Conservation (phyloP, 2,329 filamentous ascomycete species). For the Plenodomus tracheiphilus region DNA sequence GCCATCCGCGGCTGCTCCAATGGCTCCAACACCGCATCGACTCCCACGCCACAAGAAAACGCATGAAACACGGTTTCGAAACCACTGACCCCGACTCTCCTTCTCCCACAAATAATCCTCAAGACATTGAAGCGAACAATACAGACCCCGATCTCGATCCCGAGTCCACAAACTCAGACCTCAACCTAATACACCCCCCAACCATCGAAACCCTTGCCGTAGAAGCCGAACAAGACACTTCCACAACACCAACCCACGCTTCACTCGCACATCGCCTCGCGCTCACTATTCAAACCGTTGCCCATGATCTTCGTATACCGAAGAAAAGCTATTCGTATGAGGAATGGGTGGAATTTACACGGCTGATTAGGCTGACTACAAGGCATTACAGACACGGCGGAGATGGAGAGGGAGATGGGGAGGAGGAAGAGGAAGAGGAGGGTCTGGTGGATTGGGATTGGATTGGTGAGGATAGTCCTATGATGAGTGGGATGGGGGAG, state of each 20-base stretch:
- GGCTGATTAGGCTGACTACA: constrained; percentile 65
- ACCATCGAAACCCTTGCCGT: constrained; percentile 12
- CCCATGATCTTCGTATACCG: constrained; percentile 62
- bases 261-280: constrained; percentile 66
- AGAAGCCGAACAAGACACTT: constrained; percentile 15
- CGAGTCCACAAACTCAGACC: constrained; percentile 1
- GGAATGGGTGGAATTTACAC: constrained; percentile 84
- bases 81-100: constrained; percentile 31
- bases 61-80: constrained; percentile 54
- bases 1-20: constrained; percentile 50
- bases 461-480: constrained; percentile 70
- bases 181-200: constrained; percentile 6
- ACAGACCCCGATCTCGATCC: constrained; percentile 19
- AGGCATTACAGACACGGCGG: constrained; percentile 15
- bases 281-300: constrained; percentile 69
- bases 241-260: constrained; percentile 41
- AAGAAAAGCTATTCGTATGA: constrained; percentile 74
- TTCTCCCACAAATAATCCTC: constrained; percentile 27
- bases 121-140: constrained; percentile 16
- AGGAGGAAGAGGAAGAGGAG: constrained; percentile 61
- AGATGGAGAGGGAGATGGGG: constrained; percentile 56
- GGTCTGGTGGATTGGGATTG: constrained; percentile 71
- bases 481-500: constrained; percentile 65
- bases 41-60: constrained; percentile 39
- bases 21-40: constrained; percentile 42